Evolutionary conservation across 2,329 filamentous ascomycete genomes (phyloP), one percentile per base, ranked within the genome.

Genomic region (Capronia epimyces): DNA sequence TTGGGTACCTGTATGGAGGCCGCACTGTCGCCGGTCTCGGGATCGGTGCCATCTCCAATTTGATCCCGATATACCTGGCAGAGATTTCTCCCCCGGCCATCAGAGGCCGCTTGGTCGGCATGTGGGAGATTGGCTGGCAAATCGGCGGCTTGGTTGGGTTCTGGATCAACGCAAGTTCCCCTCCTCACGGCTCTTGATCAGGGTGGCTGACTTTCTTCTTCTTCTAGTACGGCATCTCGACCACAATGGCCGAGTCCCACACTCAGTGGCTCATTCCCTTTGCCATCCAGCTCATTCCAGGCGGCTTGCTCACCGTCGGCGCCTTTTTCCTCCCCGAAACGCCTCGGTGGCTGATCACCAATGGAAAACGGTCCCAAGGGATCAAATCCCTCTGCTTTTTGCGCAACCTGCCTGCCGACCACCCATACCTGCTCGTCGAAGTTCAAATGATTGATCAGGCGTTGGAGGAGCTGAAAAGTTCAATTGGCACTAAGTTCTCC

Each of bases 401-500:
- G 27, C 67, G 75, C 36, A 62, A 69, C n/a, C 66, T 75, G 5
- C 66, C 71, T 3, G 54, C 60, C 2, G 63, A 68, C 16, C 63
- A 72, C 56, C 67, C 80, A 12, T 89, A 89, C 65, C 83, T 90
- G 52, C 70, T 84, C 1, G 85, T 90, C 64, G 87, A 90, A 66
- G 73, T 90, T 20, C 75, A 76, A 49, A 82, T 77, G 56, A 84
- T 90, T 54, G 84, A 89, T 45, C 75, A 78, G 13, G 84, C 86
- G 10, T 70, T 89, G n/a, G 83, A 87, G 55, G 70, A 80, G 15
- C 84, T 84, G 67, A 72, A 77, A 40, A 64, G 71, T 2, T 76
- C 78, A 22, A 79, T 88, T 40, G 86, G 86, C 7, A 68, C 79
- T 13, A 86, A 86, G 2, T 89, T 89, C 74, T 88, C 82, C 81